phyloP scores from a whole-genome alignment of 805 yeast species.

The Wickerhamomyces strasburgensis region DNA sequence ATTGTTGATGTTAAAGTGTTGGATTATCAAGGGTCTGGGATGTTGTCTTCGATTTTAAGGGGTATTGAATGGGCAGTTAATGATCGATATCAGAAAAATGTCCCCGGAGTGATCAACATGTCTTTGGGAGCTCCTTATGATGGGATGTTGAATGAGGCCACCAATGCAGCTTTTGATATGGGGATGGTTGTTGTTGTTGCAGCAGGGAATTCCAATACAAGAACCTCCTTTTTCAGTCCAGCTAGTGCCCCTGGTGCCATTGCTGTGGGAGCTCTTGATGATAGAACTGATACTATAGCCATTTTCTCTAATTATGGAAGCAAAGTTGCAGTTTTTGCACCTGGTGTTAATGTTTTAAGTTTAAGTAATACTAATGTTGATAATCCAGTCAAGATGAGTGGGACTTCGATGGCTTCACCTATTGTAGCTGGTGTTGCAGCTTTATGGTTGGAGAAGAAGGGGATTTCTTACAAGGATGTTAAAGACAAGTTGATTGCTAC shows the following conservation, averaged over 20 bases:
- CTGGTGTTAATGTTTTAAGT: constrained; percentile 67
- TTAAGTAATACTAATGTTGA: constrained; percentile 32
- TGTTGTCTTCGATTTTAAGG: constrained; percentile 52
- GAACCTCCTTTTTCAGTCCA: constrained; percentile 80
- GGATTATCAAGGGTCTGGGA: constrained; percentile 61
- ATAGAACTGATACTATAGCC: constrained; percentile 61
- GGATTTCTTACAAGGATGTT: constrained; percentile 38
- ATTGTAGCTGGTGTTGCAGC: constrained; percentile 64
- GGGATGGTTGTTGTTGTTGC: constrained; percentile 75
- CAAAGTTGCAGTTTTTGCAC: constrained; percentile 78
- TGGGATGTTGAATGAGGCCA: constrained; percentile 63
- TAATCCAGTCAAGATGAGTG: constrained; percentile 39
- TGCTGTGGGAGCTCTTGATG: constrained; percentile 87
- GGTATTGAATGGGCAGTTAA: constrained; percentile 65
- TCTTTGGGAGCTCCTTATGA: constrained; percentile 74
- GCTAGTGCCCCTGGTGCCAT: constrained; percentile 69
- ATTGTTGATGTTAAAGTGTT: constrained; percentile 70
- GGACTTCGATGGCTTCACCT: constrained; percentile 83
- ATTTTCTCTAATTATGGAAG: constrained; percentile 83
- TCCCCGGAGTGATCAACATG: constrained; percentile 65
- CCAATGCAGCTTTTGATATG: constrained; percentile 62
- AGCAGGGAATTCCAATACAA: constrained; percentile 75
- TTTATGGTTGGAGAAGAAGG: constrained; percentile 45
- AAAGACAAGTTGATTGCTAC: constrained; percentile 35
- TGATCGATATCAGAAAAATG: constrained; percentile 35